Base-by-base conservation (phyloP, 192 early-diverging fungal species). In the Podila clonocystis region DNA sequence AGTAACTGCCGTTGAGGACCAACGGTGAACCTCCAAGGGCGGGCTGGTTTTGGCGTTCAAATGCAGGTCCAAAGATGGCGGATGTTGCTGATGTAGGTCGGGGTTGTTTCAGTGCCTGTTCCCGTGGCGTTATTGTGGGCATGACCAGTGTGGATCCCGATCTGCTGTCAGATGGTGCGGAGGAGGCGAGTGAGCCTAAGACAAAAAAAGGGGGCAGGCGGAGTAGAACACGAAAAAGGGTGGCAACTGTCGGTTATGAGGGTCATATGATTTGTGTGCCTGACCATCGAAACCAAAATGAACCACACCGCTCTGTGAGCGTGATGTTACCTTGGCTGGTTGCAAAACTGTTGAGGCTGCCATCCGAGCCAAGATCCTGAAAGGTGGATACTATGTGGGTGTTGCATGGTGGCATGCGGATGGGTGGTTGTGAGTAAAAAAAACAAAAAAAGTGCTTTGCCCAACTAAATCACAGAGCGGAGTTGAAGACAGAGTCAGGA, bases 51-150 rank as follows among this genome's bases (percentile, higher is more conserved):
- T 60, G 58, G 55, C 67, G 67, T 24, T 73, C 70, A 29, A 68
- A 80, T 20, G 71, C 28, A 4, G 50, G 41, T 17, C 77, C 77
- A 73, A 80, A 80, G 17, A 80, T 80, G 26, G 77, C 77, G 4
- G 77, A 80, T 20, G 77, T 80, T 19, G 67, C 71, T 9, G 77
- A 65, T 0, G 63, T 49, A 19, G 66, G 71, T 6, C 11, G 49
- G 7, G 61, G 65, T 19, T 58, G 60, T 15, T 26, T 61, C 22
- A 26, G 20, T 26, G 45, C 38, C 17, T 50, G 0, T 20, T 63
- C 8, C 9, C n/a, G 34, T 64, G 70, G 31, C 5, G 62, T 26
- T 49, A 36, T 11, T 61, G 26, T 45, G 63, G 52, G 28, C 15
- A n/a, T 48, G 24, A 19, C 19, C 12, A 41, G 26, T 45, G 36